phyloP scores from a whole-genome alignment of 1,139 yeast genomes.

The Yamadazyma siamensis region DNA sequence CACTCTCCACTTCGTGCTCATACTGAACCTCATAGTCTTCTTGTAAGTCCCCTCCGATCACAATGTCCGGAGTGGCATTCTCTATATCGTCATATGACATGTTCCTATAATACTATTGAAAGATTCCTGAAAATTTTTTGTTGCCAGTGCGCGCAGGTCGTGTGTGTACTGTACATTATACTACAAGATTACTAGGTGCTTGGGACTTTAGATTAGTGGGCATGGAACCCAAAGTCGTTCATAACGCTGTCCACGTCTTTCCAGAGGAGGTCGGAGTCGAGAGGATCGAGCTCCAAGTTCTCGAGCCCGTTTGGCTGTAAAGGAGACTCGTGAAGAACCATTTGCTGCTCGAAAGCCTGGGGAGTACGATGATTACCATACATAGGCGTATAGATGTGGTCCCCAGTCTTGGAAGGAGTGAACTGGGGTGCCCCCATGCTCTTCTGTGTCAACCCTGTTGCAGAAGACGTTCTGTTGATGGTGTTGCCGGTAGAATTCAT shows the following conservation, averaged over 20 bases:
- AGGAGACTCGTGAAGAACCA: slow-evolving; percentile 29
- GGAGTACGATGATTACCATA: too few species aligned
- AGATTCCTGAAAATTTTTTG: slow-evolving; percentile 11
- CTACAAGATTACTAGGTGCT: too few species aligned
- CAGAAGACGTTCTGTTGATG: slow-evolving; percentile 9
- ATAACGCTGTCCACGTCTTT: slow-evolving; percentile 87
- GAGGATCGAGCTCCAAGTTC: slow-evolving; percentile 29
- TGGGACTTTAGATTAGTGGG: too few species aligned
- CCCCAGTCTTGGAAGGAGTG: too few species aligned
- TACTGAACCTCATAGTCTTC: slow-evolving; percentile 36
- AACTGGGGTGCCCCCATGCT: too few species aligned
- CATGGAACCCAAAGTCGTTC: slow-evolving; percentile 92
- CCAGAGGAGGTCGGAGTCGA: slow-evolving; percentile 71
- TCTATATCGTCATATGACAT: slow-evolving; percentile 70
- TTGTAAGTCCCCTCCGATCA: slow-evolving; percentile 68
- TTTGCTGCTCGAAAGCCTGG: slow-evolving; percentile 7
- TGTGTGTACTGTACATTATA: too few species aligned
- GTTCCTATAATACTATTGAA: too few species aligned
- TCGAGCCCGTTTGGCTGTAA: slow-evolving; percentile 28
- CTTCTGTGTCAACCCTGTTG: background rate
- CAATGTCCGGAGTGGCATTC: slow-evolving; percentile 80
- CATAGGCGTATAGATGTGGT: too few species aligned
- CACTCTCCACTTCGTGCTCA: slow-evolving; percentile 48
- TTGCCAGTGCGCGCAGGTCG: slow-evolving; percentile 3
- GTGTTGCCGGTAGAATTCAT: slow-evolving; percentile 18